Evolutionary conservation across 306 rosid genomes (phyloP).

Genomic region (Fagus sylvatica): DNA sequence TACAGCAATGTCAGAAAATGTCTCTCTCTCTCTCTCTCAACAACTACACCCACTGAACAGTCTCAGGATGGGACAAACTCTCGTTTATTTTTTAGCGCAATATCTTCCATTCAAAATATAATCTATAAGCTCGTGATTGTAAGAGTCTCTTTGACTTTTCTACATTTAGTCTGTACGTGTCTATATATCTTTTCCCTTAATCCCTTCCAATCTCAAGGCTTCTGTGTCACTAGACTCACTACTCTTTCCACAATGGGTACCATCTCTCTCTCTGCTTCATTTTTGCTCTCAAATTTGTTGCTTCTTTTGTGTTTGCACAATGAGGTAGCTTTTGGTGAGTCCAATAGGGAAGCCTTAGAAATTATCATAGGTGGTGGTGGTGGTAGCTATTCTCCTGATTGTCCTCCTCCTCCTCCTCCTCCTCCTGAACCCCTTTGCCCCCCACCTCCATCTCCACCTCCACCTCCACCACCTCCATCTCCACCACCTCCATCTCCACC

Average conservation of each 20-base stretch:
- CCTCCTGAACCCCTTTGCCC: background rate
- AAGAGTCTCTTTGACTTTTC: too few species aligned
- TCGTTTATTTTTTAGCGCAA: too few species aligned
- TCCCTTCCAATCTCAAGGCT: background rate
- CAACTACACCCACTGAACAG: too few species aligned
- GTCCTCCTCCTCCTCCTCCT: slow-evolving; percentile 12
- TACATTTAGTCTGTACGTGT: background rate
- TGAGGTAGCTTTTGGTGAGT: background rate
- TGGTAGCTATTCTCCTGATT: slow-evolving; percentile 21
- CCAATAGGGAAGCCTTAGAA: too few species aligned
- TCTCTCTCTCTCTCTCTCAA: too few species aligned
- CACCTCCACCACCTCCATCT: background rate
- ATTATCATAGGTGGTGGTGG: slow-evolving; percentile 43
- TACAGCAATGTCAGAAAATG: too few species aligned
- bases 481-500: background rate
- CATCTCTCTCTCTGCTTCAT: slow-evolving; percentile 15
- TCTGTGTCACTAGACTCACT: too few species aligned
- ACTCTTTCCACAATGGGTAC: slow-evolving; percentile 30
- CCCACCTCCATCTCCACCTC: background rate
- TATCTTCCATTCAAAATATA: too few species aligned
- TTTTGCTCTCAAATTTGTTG: slow-evolving; percentile 17
- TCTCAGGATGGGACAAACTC: too few species aligned
- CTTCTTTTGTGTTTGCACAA: background rate
- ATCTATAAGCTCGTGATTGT: too few species aligned
- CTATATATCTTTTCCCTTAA: background rate